Percentiles rank a stretch among this genome's conserved stretches.
Evolutionary conservation across 139 green algal genomes (phyloP).

Genomic region (Chlamydomonas urium): DNA sequence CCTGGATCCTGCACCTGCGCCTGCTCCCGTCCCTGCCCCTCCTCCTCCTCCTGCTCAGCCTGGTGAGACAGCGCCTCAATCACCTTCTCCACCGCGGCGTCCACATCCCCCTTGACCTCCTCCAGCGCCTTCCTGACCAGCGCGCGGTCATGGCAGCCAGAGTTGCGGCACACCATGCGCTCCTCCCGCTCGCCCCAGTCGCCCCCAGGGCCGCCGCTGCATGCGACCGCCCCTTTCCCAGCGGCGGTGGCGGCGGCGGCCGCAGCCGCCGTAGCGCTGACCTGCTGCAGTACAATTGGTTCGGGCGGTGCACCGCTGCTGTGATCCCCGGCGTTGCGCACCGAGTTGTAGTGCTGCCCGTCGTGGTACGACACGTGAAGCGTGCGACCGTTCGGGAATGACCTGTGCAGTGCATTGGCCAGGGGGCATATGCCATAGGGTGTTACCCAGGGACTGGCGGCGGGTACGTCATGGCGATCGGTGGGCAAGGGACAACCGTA

Average conservation of each 20-base stretch:
- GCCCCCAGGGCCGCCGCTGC: neutral
- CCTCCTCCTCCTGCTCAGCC: neutral
- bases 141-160: constrained; percentile 27
- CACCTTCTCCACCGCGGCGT: constrained; percentile 51
- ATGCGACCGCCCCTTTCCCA: neutral
- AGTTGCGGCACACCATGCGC: constrained; percentile 12
- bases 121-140: constrained; percentile 23
- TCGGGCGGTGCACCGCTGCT: constrained; percentile 10
- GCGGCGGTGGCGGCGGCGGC: too few relatives aligned
- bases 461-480: neutral
- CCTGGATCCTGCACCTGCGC: too few relatives aligned
- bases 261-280: neutral
- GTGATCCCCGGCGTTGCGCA: constrained; percentile 33
- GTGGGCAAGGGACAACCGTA: neutral
- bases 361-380: constrained; percentile 50
- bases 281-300: neutral
- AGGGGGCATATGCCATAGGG: too few relatives aligned
- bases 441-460: neutral
- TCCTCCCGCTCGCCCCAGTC: neutral
- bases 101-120: constrained; percentile 30
- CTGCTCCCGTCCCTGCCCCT: too few relatives aligned
- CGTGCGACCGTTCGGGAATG: too few relatives aligned
- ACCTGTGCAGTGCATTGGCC: too few relatives aligned
- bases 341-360: constrained; percentile 58
- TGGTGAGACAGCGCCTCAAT: constrained; percentile 21